Evolutionary conservation across 345 rosid species (phyloP).

Genomic region (Cochlearia excelsa): DNA sequence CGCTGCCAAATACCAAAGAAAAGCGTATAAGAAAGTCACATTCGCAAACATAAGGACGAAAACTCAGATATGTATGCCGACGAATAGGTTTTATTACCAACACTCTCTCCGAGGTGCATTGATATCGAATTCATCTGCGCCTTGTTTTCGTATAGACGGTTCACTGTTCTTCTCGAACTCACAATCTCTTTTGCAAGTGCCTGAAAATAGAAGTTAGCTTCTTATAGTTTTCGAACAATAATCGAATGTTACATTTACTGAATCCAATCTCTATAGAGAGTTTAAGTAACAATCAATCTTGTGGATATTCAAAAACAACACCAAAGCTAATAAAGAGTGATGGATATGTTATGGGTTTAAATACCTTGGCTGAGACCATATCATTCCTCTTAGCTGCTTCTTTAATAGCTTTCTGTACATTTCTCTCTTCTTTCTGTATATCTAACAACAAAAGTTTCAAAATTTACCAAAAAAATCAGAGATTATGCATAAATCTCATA

Average conservation of each 20-base stretch:
- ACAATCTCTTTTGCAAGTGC: conserved; percentile 87
- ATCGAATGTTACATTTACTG: not conserved
- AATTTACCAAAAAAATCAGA: not conserved
- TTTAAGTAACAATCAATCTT: not conserved
- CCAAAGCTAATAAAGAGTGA: not conserved
- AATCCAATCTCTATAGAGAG: not conserved
- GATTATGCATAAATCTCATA: too few species aligned
- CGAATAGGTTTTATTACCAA: conserved; percentile 49
- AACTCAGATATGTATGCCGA: not conserved
- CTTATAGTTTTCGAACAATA: not conserved
- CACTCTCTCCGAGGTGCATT: conserved; percentile 95
- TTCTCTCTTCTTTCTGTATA: conserved; percentile 84
- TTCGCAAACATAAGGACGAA: not conserved
- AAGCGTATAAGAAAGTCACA: not conserved
- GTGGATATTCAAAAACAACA: not conserved
- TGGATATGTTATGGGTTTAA: not conserved
- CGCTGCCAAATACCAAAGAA: conserved; percentile 43
- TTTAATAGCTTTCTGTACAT: conserved; percentile 81
- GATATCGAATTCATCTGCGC: conserved; percentile 95
- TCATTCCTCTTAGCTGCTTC: conserved; percentile 91
- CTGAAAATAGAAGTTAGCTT: conserved; percentile 35
- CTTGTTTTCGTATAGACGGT: conserved; percentile 81
- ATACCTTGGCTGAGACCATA: conserved; percentile 86
- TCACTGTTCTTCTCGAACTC: conserved; percentile 71
- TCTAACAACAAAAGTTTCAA: conserved; percentile 42